Conservation (phyloP, 192 early-diverging fungal species). For the Podila epigama region DNA sequence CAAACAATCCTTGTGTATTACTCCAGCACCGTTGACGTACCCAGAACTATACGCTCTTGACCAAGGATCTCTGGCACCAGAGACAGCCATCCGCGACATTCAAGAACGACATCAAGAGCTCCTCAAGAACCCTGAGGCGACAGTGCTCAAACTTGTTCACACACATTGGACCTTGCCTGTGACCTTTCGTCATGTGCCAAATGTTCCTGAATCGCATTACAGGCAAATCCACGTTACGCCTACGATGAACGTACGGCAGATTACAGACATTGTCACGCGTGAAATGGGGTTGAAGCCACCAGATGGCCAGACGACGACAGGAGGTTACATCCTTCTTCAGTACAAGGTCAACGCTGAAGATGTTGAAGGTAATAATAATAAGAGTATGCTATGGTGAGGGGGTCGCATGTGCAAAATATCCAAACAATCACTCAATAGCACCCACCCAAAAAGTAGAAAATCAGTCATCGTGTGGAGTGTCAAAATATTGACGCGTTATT, state of each 20-base stretch:
- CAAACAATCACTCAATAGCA: neutral
- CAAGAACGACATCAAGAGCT: constrained; percentile 42
- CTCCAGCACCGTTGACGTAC: constrained; percentile 24
- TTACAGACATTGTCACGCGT: constrained; percentile 19
- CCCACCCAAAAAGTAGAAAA: neutral
- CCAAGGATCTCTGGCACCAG: constrained; percentile 31
- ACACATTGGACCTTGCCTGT: constrained; percentile 31
- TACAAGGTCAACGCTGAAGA: constrained; percentile 28
- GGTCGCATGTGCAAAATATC: too few species aligned
- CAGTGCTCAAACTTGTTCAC: constrained; percentile 44
- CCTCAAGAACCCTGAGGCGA: constrained; percentile 19
- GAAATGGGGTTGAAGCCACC: constrained; percentile 40
- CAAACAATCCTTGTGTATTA: neutral
- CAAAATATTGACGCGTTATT: too few species aligned
- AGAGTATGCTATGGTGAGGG: too few species aligned
- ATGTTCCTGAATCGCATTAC: constrained; percentile 38
- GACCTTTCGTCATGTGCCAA: constrained; percentile 41
- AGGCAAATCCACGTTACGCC: constrained; percentile 34
- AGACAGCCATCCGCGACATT: constrained; percentile 28
- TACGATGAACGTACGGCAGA: constrained; percentile 25
- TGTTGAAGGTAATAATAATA: constrained; percentile 35
- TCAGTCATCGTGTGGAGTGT: neutral
- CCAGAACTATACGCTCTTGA: constrained; percentile 43
- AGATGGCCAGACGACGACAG: constrained; percentile 2
- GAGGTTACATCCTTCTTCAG: constrained; percentile 30